phyloP scores from a whole-genome alignment of 2,329 filamentous ascomycete genomes.

The Alternaria burnsii region DNA sequence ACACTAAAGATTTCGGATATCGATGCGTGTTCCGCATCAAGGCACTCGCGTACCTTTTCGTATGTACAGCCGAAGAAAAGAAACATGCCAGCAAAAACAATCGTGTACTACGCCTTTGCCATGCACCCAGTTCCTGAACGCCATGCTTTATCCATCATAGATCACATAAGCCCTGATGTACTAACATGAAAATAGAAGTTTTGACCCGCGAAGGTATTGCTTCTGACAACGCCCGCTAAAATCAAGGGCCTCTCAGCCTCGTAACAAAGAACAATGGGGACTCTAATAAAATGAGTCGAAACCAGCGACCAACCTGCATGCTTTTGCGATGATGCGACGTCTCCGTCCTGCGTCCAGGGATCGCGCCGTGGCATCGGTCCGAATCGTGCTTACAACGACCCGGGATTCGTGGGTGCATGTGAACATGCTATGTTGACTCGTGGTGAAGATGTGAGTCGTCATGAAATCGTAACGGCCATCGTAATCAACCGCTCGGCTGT shows the following conservation, averaged over 20 bases:
- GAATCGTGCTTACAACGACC: slow-evolving; percentile 6
- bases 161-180: slow-evolving; percentile 31
- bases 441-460: slow-evolving; percentile 24
- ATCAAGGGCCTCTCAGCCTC: slow-evolving; percentile 8
- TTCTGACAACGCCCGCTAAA: slow-evolving; percentile 40
- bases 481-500: slow-evolving; percentile 2
- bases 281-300: slow-evolving; percentile 14
- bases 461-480: slow-evolving; percentile 27
- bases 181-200: slow-evolving; percentile 34
- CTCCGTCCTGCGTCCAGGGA: slow-evolving; percentile 5
- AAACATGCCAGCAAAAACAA: slow-evolving; percentile 21
- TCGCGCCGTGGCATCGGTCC: slow-evolving; percentile 12
- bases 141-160: slow-evolving; percentile 24
- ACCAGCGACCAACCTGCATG: neutral
- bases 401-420: slow-evolving; percentile 13
- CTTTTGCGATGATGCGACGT: neutral
- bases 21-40: slow-evolving; percentile 9
- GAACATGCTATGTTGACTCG: slow-evolving; percentile 23
- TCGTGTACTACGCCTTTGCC: slow-evolving; percentile 23
- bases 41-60: slow-evolving; percentile 10
- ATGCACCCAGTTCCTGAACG: slow-evolving; percentile 34
- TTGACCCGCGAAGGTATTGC: slow-evolving; percentile 38
- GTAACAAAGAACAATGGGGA: slow-evolving; percentile 18
- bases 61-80: slow-evolving; percentile 16
- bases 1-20: slow-evolving; percentile 19